A percentile compares a stretch with the other conserved stretches of the same genome.
These are phyloP conservation scores for Pogostemon cablin DNA, from an alignment of 257 asterid genomes.

Conservation along the genomic window DNA sequence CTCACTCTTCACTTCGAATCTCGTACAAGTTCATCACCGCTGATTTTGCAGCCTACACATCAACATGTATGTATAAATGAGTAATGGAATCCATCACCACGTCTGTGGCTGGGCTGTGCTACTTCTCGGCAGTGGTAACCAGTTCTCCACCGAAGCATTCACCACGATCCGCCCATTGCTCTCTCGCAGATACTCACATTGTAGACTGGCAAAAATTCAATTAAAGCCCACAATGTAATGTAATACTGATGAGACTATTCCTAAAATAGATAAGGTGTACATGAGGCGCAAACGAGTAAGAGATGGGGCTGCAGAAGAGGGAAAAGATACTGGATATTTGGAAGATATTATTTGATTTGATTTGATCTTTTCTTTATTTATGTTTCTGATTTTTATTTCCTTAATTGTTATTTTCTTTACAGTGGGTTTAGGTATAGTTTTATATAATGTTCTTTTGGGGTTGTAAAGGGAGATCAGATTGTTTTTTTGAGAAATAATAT, in stretches of 20 bases:
- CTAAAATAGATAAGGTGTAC: slow-evolving; percentile 13
- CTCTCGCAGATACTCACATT: slow-evolving; percentile 50
- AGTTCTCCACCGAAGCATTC: slow-evolving; percentile 85
- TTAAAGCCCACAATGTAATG: background rate
- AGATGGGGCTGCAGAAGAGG: too few species aligned
- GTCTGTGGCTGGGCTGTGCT: background rate
- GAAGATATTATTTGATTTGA: too few species aligned
- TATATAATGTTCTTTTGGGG: too few species aligned
- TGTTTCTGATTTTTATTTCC: too few species aligned
- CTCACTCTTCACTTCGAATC: slow-evolving; percentile 72
- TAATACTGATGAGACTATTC: slow-evolving; percentile 19
- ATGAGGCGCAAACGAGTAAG: too few species aligned
- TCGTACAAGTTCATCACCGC: slow-evolving; percentile 81
- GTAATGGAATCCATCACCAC: background rate
- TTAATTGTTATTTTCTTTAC: too few species aligned
- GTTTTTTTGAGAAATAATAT: too few species aligned
- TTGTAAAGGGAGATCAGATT: too few species aligned
- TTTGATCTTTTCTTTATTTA: too few species aligned
- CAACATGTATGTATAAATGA: background rate
- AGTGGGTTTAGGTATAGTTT: too few species aligned
- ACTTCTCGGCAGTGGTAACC: slow-evolving; percentile 89
- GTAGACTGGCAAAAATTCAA: too few species aligned
- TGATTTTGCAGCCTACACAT: slow-evolving; percentile 82
- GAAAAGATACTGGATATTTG: too few species aligned
- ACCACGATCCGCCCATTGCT: slow-evolving; percentile 72